Percentiles rank a stretch among this genome's conserved stretches.
These are phyloP conservation scores for Oryza coarctata DNA, from an alignment of 176 grass and related monocot genomes.

Conservation along the genomic window DNA sequence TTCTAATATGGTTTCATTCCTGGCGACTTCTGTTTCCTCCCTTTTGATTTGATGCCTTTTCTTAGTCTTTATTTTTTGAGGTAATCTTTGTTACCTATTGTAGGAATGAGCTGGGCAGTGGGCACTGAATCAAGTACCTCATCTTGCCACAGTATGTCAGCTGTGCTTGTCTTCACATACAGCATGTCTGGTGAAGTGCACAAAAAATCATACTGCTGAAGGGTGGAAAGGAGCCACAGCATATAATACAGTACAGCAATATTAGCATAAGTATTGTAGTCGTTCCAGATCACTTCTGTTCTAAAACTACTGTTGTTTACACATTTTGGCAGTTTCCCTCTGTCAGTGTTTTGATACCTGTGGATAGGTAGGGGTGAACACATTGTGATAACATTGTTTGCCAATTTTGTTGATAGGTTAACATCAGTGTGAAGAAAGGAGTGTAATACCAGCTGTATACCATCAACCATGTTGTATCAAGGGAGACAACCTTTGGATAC, in stretches of 20 bases:
- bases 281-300: constrained; percentile 10
- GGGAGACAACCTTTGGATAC: constrained; percentile 5
- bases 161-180: background rate
- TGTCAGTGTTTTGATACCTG: constrained; percentile 19
- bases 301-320: constrained; percentile 4
- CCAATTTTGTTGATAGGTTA: constrained; percentile 26
- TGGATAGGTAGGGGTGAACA: constrained; percentile 11
- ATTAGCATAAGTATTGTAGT: constrained; percentile 8
- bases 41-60: background rate
- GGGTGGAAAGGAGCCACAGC: background rate
- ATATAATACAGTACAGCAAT: background rate
- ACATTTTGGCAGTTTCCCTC: background rate
- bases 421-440: background rate
- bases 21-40: background rate
- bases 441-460: constrained; percentile 11
- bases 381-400: background rate
- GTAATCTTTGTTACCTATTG: background rate
- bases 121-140: background rate
- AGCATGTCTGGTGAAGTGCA: background rate
- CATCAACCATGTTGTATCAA: constrained; percentile 12
- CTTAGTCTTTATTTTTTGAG: background rate
- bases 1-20: background rate
- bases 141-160: background rate
- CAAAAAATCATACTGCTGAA: background rate
- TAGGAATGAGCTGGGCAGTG: background rate